phyloP scores from a whole-genome alignment of 352 stramenopile genomes.

The Elongisporangium anandrum region DNA sequence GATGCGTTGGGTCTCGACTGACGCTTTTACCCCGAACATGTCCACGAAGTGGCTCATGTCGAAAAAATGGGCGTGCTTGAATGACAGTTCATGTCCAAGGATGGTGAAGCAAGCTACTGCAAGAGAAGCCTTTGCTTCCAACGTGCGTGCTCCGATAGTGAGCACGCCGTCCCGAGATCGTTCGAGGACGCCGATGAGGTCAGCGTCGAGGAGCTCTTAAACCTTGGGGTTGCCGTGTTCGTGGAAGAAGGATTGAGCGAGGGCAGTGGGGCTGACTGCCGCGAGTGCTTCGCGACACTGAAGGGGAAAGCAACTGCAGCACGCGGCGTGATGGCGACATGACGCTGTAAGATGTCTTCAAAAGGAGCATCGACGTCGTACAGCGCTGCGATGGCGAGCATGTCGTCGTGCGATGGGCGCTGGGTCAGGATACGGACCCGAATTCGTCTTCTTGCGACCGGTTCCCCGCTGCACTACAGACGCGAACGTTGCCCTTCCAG shows the following conservation, averaged over 20 bases:
- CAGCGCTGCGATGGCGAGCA: background rate
- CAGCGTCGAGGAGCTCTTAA: too few relatives aligned
- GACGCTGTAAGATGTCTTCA: too few relatives aligned
- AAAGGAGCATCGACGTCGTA: background rate
- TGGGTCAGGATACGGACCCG: background rate
- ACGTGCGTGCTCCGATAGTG: too few relatives aligned
- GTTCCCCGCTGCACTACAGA: too few relatives aligned
- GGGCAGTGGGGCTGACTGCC: too few relatives aligned
- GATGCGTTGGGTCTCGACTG: background rate
- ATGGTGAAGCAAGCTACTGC: background rate
- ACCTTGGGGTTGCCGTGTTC: too few relatives aligned
- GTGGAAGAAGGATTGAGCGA: too few relatives aligned
- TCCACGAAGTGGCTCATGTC: background rate
- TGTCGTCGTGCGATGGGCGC: background rate
- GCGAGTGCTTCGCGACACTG: background rate
- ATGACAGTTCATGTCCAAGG: background rate
- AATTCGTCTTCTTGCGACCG: background rate
- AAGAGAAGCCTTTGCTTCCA: too few relatives aligned
- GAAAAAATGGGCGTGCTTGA: background rate
- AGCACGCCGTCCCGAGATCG: background rate
- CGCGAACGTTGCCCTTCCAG: too few relatives aligned
- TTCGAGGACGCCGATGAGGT: too few relatives aligned
- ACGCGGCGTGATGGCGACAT: too few relatives aligned
- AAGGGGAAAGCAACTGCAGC: too few relatives aligned
- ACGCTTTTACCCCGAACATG: slow-evolving; percentile 1